Conservation (phyloP, 1,284 basidiomycete genomes). For the Leccinum laetum region DNA sequence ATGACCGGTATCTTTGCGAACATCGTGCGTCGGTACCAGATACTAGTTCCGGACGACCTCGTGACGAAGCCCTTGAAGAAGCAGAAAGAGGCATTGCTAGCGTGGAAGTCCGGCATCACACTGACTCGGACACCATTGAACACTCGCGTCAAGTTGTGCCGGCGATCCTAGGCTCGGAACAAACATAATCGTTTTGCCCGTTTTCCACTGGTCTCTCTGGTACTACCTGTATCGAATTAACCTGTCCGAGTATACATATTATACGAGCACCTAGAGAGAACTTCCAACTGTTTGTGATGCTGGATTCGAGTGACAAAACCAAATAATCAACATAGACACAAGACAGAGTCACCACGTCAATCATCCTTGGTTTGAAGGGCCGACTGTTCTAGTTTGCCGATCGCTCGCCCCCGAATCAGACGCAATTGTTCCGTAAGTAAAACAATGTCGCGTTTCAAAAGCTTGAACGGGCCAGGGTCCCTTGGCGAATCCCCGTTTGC, state of each 20-base stretch:
- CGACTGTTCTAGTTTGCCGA: conserved; percentile 1
- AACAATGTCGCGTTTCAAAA: conserved; percentile 61
- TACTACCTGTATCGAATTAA: not conserved
- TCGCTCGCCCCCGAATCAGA: conserved; percentile 5
- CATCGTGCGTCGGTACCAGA: conserved; percentile 29
- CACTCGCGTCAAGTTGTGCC: conserved; percentile 21
- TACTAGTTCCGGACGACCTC: conserved; percentile 36
- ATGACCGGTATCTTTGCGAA: conserved; percentile 30
- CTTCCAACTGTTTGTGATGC: not conserved
- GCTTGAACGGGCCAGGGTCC: conserved; percentile 53
- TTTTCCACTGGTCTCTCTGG: not conserved
- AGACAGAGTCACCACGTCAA: not conserved
- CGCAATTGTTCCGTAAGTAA: conserved; percentile 46
- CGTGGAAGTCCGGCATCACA: conserved; percentile 33
- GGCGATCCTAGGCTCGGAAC: conserved; percentile 12
- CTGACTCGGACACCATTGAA: conserved; percentile 27
- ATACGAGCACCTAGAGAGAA: not conserved
- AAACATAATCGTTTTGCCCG: not conserved
- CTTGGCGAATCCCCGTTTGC: conserved; percentile 61
- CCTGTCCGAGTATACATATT: not conserved
- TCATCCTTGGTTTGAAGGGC: conserved; percentile 6
- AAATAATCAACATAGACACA: not conserved
- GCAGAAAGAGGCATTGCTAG: conserved; percentile 28
- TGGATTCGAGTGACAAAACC: not conserved
- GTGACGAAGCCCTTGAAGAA: conserved; percentile 23